phyloP scores from a whole-genome alignment of 2,329 filamentous ascomycete species.

The Cadophora sp. region DNA sequence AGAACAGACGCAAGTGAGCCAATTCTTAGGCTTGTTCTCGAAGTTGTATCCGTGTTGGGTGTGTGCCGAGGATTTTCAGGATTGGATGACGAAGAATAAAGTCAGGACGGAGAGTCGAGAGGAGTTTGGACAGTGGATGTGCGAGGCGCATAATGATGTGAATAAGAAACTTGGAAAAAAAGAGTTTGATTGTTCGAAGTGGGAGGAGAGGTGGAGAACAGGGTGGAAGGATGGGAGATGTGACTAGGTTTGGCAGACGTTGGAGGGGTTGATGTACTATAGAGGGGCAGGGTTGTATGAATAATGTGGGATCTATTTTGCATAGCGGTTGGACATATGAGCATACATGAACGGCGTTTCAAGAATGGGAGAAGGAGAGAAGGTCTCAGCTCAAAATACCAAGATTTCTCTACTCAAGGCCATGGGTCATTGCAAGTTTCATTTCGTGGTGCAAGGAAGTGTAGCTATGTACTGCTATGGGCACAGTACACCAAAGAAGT shows the following conservation, averaged over 20 bases:
- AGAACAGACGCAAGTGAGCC: constrained; percentile 77
- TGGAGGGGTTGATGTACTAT: neutral
- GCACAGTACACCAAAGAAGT: neutral
- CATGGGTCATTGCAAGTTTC: neutral
- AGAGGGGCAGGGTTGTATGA: neutral
- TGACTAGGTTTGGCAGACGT: constrained; percentile 49
- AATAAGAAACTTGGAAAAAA: constrained; percentile 90
- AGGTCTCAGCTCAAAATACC: constrained; percentile 11
- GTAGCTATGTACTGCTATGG: no score
- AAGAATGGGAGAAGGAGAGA: neutral
- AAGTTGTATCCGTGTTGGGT: constrained; percentile 95
- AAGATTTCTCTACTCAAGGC: neutral
- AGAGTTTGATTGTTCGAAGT: constrained; percentile 85
- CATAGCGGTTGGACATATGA: neutral
- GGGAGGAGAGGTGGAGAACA: constrained; percentile 94
- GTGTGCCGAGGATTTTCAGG: constrained; percentile 90
- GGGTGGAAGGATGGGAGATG: constrained; percentile 79
- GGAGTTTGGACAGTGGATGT: constrained; percentile 84
- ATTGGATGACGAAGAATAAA: constrained; percentile 73
- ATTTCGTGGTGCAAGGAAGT: neutral
- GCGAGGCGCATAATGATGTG: constrained; percentile 85
- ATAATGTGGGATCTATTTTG: neutral
- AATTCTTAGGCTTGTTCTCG: constrained; percentile 82
- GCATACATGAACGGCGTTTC: neutral
- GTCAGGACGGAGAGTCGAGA: constrained; percentile 65